Percentiles rank a stretch among this genome's conserved stretches.
These are phyloP conservation scores for Pharus latifolius DNA, from an alignment of 176 grass and related monocot species.

Conservation along the genomic window DNA sequence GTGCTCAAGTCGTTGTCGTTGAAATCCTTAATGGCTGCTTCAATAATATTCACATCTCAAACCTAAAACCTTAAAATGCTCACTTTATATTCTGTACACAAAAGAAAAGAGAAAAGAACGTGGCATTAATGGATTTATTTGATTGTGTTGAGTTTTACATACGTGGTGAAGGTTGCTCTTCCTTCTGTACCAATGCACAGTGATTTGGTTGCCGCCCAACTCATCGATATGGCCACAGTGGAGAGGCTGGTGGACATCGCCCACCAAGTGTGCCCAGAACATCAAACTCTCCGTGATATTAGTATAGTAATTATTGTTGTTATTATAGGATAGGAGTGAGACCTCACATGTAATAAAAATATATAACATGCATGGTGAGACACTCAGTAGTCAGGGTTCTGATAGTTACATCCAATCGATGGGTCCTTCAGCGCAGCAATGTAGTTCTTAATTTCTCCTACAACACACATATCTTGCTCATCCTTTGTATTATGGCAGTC, in stretches of 20 bases:
- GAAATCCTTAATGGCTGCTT: conserved; percentile 73
- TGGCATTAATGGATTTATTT: background rate
- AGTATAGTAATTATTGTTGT: too few relatives aligned
- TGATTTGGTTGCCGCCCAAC: conserved; percentile 43
- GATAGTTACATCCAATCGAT: conserved; percentile 26
- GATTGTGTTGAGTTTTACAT: background rate
- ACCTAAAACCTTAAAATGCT: conserved; percentile 31
- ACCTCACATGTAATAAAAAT: too few relatives aligned
- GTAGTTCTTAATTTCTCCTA: conserved; percentile 74
- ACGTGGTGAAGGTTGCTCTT: conserved; percentile 63
- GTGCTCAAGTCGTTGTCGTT: conserved; percentile 38
- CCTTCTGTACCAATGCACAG: conserved; percentile 53
- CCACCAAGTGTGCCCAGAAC: conserved; percentile 62
- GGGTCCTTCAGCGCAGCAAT: conserved; percentile 30
- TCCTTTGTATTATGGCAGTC: conserved; percentile 50
- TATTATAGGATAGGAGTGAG: too few relatives aligned
- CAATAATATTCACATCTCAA: conserved; percentile 72
- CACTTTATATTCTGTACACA: too few relatives aligned
- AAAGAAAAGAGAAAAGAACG: too few relatives aligned
- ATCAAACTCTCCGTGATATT: conserved; percentile 43
- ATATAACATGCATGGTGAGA: too few relatives aligned
- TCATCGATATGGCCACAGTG: conserved; percentile 34
- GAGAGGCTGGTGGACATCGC: conserved; percentile 59
- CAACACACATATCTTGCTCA: conserved; percentile 47
- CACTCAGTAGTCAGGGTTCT: too few relatives aligned